phyloP scores from a whole-genome alignment of 441 rosid genomes.

The Viola pubescens region DNA sequence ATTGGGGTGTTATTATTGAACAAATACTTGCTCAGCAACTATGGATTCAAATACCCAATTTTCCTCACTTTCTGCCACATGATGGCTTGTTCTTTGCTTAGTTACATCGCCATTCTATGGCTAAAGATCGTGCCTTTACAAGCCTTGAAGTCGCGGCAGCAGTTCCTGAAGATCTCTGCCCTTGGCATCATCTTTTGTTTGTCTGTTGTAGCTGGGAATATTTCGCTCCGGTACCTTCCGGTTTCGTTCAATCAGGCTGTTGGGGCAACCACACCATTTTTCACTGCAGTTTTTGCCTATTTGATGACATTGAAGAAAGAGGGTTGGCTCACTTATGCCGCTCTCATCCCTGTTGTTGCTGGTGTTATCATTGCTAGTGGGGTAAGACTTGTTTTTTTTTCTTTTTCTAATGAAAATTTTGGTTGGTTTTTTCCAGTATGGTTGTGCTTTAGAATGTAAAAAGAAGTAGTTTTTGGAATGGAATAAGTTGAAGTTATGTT shows the following conservation, averaged over 20 bases:
- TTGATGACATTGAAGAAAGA: conserved; percentile 46
- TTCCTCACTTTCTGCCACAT: conserved; percentile 67
- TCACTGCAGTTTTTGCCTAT: conserved; percentile 65
- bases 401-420: background rate
- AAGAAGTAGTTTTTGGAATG: no score
- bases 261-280: conserved; percentile 73
- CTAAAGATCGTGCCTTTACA: conserved; percentile 49
- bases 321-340: conserved; percentile 45
- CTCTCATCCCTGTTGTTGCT: conserved; percentile 56
- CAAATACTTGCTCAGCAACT: conserved; percentile 57
- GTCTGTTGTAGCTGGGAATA: conserved; percentile 60
- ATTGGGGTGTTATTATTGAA: conserved; percentile 61
- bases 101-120: conserved; percentile 47
- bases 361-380: conserved; percentile 70
- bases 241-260: conserved; percentile 67
- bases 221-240: conserved; percentile 49
- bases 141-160: conserved; percentile 33
- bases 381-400: conserved; percentile 26
- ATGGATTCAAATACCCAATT: conserved; percentile 65
- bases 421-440: no score
- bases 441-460: no score
- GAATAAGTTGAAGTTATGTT: no score
- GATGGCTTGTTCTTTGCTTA: conserved; percentile 52
- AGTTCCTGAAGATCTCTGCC: conserved; percentile 50
- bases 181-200: conserved; percentile 50